Evolutionary conservation across 1,284 basidiomycete species (phyloP).

Genomic region (Cystobasidiaceae sp.): DNA sequence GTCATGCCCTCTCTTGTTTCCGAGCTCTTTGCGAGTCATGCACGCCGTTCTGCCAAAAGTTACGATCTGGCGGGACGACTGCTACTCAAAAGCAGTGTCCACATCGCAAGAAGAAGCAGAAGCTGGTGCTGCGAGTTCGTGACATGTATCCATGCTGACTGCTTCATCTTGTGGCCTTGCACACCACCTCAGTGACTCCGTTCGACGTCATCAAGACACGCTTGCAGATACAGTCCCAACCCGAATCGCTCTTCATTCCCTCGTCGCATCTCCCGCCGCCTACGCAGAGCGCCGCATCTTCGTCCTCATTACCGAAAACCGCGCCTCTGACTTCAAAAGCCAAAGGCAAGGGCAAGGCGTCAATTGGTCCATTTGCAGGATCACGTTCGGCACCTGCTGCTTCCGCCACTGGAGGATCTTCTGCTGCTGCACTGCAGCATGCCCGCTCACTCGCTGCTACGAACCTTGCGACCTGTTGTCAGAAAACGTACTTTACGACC

Average conservation of each 20-base stretch:
- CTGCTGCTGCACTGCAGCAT: slow-evolving; percentile 17
- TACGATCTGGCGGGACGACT: too few relatives aligned
- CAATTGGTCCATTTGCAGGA: too few relatives aligned
- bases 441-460: slow-evolving; percentile 27
- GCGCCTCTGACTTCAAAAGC: slow-evolving; percentile 2
- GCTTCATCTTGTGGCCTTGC: slow-evolving; percentile 31
- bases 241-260: slow-evolving; percentile 36
- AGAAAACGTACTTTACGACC: slow-evolving; percentile 45
- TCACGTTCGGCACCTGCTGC: background rate
- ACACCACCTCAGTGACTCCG: slow-evolving; percentile 70
- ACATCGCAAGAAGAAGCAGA: too few relatives aligned
- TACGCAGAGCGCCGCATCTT: slow-evolving; percentile 27
- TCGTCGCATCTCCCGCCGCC: slow-evolving; percentile 35
- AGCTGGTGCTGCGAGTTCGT: too few relatives aligned
- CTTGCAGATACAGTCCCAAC: slow-evolving; percentile 38
- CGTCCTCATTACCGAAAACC: slow-evolving; percentile 29
- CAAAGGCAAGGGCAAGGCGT: slow-evolving; percentile 24
- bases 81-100: too few relatives aligned
- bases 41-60: background rate
- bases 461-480: slow-evolving; percentile 44
- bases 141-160: too few relatives aligned
- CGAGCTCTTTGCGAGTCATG: background rate
- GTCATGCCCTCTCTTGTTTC: background rate
- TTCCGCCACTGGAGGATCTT: background rate
- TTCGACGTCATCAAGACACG: slow-evolving; percentile 92